These are phyloP conservation scores for Penicillium sp. DNA, from an alignment of 2,329 filamentous ascomycete genomes.

Conservation along the genomic window DNA sequence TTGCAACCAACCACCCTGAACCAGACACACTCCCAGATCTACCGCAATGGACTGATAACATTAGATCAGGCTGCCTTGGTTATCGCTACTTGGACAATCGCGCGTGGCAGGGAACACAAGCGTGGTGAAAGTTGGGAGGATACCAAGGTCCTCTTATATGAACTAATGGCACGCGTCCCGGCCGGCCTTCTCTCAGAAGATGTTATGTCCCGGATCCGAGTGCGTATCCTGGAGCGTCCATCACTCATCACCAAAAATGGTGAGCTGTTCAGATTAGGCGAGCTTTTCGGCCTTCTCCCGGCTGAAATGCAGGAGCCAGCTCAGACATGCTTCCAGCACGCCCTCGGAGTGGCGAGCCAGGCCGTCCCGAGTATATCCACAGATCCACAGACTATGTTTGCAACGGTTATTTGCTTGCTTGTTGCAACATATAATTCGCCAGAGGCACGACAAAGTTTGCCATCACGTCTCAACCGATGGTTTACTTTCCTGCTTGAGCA, in stretches of 20 bases:
- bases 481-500: conserved; percentile 35
- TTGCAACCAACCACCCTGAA: conserved; percentile 38
- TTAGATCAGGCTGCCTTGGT: conserved; percentile 41
- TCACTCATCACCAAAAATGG: conserved; percentile 36
- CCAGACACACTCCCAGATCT: conserved; percentile 42
- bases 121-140: conserved; percentile 26
- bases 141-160: conserved; percentile 29
- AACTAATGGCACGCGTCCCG: conserved; percentile 33
- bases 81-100: conserved; percentile 41
- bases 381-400: conserved; percentile 21
- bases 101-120: conserved; percentile 32
- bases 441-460: conserved; percentile 20
- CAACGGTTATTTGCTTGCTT: conserved; percentile 36
- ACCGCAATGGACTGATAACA: conserved; percentile 42
- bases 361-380: conserved; percentile 20
- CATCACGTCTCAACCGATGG: conserved; percentile 39
- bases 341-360: conserved; percentile 21
- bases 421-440: conserved; percentile 25
- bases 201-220: conserved; percentile 29
- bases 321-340: conserved; percentile 24
- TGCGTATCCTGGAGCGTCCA: conserved; percentile 33
- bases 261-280: conserved; percentile 36
- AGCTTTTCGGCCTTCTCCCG: conserved; percentile 32
- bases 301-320: conserved; percentile 25
- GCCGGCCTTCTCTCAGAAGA: conserved; percentile 29